Evolutionary conservation across 2,329 filamentous ascomycete species (phyloP), one percentile per base, ranked within the genome.

Genomic region (Talaromyces sp.): DNA sequence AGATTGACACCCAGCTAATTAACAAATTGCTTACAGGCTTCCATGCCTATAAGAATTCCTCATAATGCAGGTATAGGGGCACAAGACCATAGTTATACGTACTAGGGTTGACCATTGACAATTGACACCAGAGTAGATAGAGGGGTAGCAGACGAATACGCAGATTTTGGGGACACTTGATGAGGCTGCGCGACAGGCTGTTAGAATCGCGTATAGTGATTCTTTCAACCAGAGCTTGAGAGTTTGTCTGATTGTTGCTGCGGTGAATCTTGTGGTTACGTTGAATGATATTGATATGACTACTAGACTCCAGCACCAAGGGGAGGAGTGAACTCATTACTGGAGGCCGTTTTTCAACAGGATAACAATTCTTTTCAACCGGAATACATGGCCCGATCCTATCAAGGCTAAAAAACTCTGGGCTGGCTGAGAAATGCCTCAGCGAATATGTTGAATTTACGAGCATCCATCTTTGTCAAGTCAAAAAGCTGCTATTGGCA

Each of bases 51-150:
- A 36, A 36, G 11, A 11, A 36, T 36, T 3, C 11, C 34, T 36
- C 34, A 36, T 13, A 36, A 36, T 36, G 13, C 34, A 36, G 34
- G 34, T 10, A 11, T 11, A 34, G 31, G 8, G 8, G 31, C 34
- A 13, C 34, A 36, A 36, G 31, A 34, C 31, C 31, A 10, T 36
- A 36, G 34, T 36, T 11, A 36, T 36, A 34, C 2, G 34, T 36
- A 34, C 10, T 36, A 36, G 34, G 34, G 11, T 13, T 13, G 34
- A 36, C 34, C 34, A 13, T 36, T 36, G 34, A 34, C 47, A 15
- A 62, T 62, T 62, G 22, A 62, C 60, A 2, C 60, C 34, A 11
- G 34, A 38, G 13, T 47, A 62, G 27, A 54, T 54, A 4, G 8
- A 19, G 11, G 47, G n/a, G 5, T 19, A 54, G 15, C 60, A 54